Base-by-base conservation (phyloP, 1,284 basidiomycete species). In the Coriolopsis trogii region DNA sequence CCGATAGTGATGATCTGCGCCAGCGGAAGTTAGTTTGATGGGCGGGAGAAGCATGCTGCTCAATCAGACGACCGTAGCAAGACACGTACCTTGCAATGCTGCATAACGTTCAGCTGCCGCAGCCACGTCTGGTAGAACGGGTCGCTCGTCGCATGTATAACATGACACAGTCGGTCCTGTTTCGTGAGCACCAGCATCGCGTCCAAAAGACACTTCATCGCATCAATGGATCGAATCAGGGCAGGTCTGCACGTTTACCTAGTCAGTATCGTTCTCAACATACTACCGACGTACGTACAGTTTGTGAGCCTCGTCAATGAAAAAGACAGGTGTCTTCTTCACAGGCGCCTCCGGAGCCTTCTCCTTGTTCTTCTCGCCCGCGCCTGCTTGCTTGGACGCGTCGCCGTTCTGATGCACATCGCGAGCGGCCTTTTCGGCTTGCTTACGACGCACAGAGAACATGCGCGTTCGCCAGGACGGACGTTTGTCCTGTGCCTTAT, bases 121-220 rank as follows among this genome's bases (percentile, higher is more conserved):
- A 89, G 74, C 87, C 87, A 92, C 25, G 84, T 88, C 62, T 89
- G 87, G 66, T 91, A 92, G 70, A 92, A 91, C 0, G 89, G 84
- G 57, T 93, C 90, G 62, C 84, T 89, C 2, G 91, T 91, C 2
- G 89, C 87, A 58, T 92, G 89, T 42, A 93, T 82, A 61, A 91
- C 86, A 62, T 92, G 90, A 59, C 88, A 90, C 12, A 93, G 68
- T 13, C 87, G 76, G 63, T 93, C 87, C 68, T 93, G 90, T 71
- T 92, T 93, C 29, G 90, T 91, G 41, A 93, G 72, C 13, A 92
- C 91, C 16, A 92, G 80, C 80, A 91, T 88, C 6, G 88, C 87
- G 62, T 92, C 91, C 25, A 93, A 76, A 7, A 93, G 70, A 56
- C 83, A 86, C 65, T 91, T 92, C 86, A 93, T 89, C 4, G 89